A percentile compares a stretch with the other conserved stretches of the same genome.
These are phyloP conservation scores for Grosmannia serpens DNA, from an alignment of 2,329 filamentous ascomycete genomes.

Conservation along the genomic window DNA sequence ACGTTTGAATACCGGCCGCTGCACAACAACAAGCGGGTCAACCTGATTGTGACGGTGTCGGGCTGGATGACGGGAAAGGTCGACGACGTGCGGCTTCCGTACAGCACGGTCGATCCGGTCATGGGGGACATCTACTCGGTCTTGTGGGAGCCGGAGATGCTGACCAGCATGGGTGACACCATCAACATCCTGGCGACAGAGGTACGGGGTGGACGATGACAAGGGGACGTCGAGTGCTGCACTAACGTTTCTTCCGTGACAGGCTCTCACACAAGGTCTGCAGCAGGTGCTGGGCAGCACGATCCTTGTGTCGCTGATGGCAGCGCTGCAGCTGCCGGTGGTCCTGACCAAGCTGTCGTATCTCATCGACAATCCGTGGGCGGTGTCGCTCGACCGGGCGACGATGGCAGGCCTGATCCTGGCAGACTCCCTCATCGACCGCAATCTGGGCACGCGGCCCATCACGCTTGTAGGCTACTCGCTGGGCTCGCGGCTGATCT, in stretches of 20 bases:
- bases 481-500: slow-evolving; percentile 83
- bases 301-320: slow-evolving; percentile 80
- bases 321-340: slow-evolving; percentile 81
- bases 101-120: slow-evolving; percentile 89
- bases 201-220: slow-evolving; percentile 36
- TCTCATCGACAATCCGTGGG: slow-evolving; percentile 97
- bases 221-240: neutral
- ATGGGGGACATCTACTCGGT: slow-evolving; percentile 99
- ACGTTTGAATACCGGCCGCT: slow-evolving; percentile 95
- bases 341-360: slow-evolving; percentile 90
- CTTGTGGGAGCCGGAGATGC: slow-evolving; percentile 96
- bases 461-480: slow-evolving; percentile 94
- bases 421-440: slow-evolving; percentile 84
- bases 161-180: slow-evolving; percentile 93
- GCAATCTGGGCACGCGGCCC: slow-evolving; percentile 81
- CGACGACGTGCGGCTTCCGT: slow-evolving; percentile 90
- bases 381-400: slow-evolving; percentile 85
- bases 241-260: neutral
- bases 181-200: slow-evolving; percentile 98
- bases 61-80: slow-evolving; percentile 99
- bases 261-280: slow-evolving; percentile 90
- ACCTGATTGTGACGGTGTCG: slow-evolving; percentile 87
- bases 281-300: slow-evolving; percentile 92
- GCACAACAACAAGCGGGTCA: slow-evolving; percentile 96
- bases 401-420: slow-evolving; percentile 82